phyloP scores from a whole-genome alignment of 139 green algal species.

The Auxenochlorella pyrenoidosa region DNA sequence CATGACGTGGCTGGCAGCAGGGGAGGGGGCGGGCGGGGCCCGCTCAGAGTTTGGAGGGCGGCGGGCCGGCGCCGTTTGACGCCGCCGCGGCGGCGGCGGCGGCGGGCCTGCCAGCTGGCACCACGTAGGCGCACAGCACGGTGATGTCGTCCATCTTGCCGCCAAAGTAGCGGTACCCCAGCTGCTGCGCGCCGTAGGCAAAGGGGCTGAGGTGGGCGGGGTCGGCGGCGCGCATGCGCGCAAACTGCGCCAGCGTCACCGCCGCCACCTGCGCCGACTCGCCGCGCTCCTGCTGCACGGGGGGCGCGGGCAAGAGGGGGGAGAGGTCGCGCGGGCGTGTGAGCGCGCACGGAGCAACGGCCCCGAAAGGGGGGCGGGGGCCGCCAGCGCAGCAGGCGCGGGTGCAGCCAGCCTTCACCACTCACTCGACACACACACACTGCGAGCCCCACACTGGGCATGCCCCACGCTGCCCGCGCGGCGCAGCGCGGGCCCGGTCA shows the following conservation, averaged over 20 bases:
- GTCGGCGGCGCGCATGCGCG: constrained; percentile 60
- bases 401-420: too few relatives aligned
- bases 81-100: not conserved
- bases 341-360: not conserved
- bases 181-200: constrained; percentile 74
- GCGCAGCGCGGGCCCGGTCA: too few relatives aligned
- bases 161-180: constrained; percentile 44
- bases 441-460: too few relatives aligned
- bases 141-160: constrained; percentile 95
- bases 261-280: constrained; percentile 49
- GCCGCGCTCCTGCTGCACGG: constrained; percentile 35
- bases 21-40: not conserved
- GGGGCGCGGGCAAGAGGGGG: not conserved
- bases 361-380: too few relatives aligned
- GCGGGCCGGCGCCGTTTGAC: not conserved
- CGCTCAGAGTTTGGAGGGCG: not conserved
- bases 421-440: too few relatives aligned
- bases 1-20: not conserved
- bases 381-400: too few relatives aligned
- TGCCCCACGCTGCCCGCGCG: too few relatives aligned
- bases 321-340: not conserved
- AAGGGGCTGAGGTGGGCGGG: constrained; percentile 83
- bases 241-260: constrained; percentile 59
- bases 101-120: not conserved
- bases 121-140: constrained; percentile 75